A percentile compares a stretch with the other conserved stretches of the same genome.
These are phyloP conservation scores for Tilletiopsis washingtonensis DNA, from an alignment of 1,284 basidiomycete species.

Conservation along the genomic window DNA sequence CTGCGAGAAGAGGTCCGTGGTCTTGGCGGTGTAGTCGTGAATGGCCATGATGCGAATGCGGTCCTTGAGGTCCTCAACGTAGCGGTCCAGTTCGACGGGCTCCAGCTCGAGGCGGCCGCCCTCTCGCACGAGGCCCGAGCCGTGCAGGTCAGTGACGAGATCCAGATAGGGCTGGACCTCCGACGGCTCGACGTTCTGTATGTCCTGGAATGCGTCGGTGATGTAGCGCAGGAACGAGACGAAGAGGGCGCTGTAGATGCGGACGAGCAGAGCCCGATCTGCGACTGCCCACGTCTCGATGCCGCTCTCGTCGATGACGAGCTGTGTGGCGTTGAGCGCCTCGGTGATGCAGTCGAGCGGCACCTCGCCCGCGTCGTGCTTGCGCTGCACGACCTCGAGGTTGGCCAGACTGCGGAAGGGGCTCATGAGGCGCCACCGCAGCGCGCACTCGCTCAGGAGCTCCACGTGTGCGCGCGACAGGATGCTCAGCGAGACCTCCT, in stretches of 20 bases:
- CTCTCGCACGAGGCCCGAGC: conserved; percentile 32
- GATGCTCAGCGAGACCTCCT: conserved; percentile 91
- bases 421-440: conserved; percentile 78
- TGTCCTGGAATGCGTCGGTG: conserved; percentile 72
- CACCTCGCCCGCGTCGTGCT: conserved; percentile 82
- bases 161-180: conserved; percentile 29
- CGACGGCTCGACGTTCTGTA: conserved; percentile 28
- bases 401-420: conserved; percentile 73
- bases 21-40: conserved; percentile 58
- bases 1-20: conserved; percentile 53
- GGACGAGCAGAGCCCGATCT: conserved; percentile 60
- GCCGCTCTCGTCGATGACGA: conserved; percentile 60
- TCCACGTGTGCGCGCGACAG: conserved; percentile 73
- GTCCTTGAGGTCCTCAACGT: conserved; percentile 45
- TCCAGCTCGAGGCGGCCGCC: conserved; percentile 22
- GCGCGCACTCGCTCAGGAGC: conserved; percentile 76
- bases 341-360: conserved; percentile 85
- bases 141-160: conserved; percentile 43
- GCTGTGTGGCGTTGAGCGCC: conserved; percentile 66
- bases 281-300: conserved; percentile 62
- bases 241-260: conserved; percentile 55
- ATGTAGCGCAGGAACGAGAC: conserved; percentile 75
- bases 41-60: conserved; percentile 62
- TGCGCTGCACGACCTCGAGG: conserved; percentile 73
- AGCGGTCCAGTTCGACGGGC: conserved; percentile 28